Conservation (phyloP, 192 early-diverging fungal genomes). For the Entomortierella chlamydospora region DNA sequence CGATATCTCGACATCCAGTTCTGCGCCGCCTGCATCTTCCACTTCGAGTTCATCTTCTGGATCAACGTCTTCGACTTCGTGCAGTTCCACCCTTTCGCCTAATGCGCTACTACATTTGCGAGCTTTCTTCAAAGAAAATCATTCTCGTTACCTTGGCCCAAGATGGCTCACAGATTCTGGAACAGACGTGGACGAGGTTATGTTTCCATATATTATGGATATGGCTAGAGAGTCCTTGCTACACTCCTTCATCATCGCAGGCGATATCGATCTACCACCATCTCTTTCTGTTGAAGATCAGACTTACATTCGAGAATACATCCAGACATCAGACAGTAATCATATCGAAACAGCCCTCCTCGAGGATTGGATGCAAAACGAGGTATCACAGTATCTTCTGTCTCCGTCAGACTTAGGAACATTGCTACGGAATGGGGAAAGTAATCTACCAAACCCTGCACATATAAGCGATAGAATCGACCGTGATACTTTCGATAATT, state of each 20-base stretch:
- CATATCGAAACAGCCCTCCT: background rate
- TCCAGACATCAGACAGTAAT: slow-evolving; percentile 1
- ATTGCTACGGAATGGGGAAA: slow-evolving; percentile 2
- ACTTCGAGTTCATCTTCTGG: slow-evolving; percentile 6
- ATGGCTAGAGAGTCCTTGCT: slow-evolving; percentile 2
- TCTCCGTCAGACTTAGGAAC: slow-evolving; percentile 1
- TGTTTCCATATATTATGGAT: slow-evolving; percentile 4
- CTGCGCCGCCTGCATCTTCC: slow-evolving; percentile 2
- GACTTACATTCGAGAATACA: slow-evolving; percentile 1
- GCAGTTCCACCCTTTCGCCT: slow-evolving; percentile 1
- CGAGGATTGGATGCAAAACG: slow-evolving; percentile 5
- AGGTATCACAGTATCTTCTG: background rate
- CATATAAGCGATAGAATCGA: background rate
- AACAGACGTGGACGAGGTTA: slow-evolving; percentile 6
- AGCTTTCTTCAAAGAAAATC: slow-evolving; percentile 4
- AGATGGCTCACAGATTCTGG: slow-evolving; percentile 7
- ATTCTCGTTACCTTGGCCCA: slow-evolving; percentile 1
- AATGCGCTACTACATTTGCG: background rate
- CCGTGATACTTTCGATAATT: slow-evolving; percentile 4
- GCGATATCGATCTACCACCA: slow-evolving; percentile 1
- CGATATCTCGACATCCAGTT: slow-evolving; percentile 2
- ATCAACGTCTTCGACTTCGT: slow-evolving; percentile 2
- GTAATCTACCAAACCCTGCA: slow-evolving; percentile 1
- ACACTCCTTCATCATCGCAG: slow-evolving; percentile 4
- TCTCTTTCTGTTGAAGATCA: slow-evolving; percentile 6